These are phyloP conservation scores for Ascocoryne sarcoides DNA, from an alignment of 2,329 filamentous ascomycete genomes.

Conservation along the genomic window DNA sequence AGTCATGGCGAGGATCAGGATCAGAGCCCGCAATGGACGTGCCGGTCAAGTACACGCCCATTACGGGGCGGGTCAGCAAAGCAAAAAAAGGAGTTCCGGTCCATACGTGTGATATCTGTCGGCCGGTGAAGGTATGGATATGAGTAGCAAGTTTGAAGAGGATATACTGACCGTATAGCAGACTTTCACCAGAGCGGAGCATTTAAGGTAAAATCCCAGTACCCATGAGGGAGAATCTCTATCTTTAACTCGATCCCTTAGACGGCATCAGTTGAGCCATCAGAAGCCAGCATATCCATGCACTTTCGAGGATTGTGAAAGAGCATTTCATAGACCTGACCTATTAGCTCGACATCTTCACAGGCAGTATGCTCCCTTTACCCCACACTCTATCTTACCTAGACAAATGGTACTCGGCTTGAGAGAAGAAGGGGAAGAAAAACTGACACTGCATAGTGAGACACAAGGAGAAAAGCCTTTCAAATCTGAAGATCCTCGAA, in stretches of 20 bases:
- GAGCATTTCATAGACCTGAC: constrained; percentile 50
- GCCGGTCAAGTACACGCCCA: constrained; percentile 29
- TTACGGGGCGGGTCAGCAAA: constrained; percentile 28
- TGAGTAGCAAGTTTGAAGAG: not conserved
- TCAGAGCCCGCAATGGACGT: constrained; percentile 20
- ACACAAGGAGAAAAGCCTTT: constrained; percentile 36
- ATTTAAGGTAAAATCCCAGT: constrained; percentile 51
- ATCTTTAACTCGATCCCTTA: constrained; percentile 28
- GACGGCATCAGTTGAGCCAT: constrained; percentile 54
- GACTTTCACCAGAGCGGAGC: constrained; percentile 56
- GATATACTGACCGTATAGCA: constrained; percentile 25
- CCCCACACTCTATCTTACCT: not conserved
- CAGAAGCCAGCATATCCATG: constrained; percentile 45
- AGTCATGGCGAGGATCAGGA: constrained; percentile 17
- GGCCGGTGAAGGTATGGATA: constrained; percentile 25
- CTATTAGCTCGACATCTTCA: constrained; percentile 48
- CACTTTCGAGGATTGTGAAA: constrained; percentile 44
- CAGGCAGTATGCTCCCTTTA: constrained; percentile 36
- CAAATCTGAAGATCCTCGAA: constrained; percentile 20
- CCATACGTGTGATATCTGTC: constrained; percentile 27
- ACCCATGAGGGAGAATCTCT: too few relatives aligned
- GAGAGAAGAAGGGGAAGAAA: not conserved
- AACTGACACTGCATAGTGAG: constrained; percentile 31
- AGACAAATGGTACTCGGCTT: too few relatives aligned
- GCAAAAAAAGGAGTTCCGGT: constrained; percentile 30